A percentile compares a stretch with the other conserved stretches of the same genome.
These are phyloP conservation scores for Tulasnella calospora DNA, from an alignment of 768 basidiomycete species.

Conservation along the genomic window DNA sequence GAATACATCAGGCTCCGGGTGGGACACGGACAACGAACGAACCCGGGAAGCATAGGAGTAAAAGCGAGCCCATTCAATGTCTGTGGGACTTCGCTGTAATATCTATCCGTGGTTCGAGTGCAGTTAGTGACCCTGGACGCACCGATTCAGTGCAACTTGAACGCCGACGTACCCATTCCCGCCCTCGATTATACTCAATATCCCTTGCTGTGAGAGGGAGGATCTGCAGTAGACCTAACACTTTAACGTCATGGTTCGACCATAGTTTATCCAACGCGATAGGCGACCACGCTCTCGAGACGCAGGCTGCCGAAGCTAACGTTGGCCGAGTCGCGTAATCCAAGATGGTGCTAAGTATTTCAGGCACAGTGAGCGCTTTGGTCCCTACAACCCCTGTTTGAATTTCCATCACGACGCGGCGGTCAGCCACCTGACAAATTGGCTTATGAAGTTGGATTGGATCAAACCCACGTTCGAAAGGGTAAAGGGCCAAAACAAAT, in stretches of 20 bases:
- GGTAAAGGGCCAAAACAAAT: not conserved
- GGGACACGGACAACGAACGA: not conserved
- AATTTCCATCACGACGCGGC: not conserved
- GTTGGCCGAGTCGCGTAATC: not conserved
- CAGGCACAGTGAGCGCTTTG: not conserved
- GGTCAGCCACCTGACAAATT: not conserved
- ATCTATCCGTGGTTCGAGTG: not conserved
- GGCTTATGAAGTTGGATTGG: not conserved
- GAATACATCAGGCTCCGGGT: not conserved
- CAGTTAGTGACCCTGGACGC: not conserved
- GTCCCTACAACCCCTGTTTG: not conserved
- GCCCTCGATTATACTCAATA: no score
- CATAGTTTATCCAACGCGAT: not conserved
- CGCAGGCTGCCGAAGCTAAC: not conserved
- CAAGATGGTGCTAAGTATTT: not conserved
- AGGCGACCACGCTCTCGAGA: not conserved
- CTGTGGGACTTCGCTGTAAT: not conserved
- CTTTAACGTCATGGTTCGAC: not conserved
- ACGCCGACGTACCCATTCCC: not conserved
- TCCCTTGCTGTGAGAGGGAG: no score
- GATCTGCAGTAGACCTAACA: not conserved
- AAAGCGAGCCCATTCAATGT: not conserved
- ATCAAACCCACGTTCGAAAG: not conserved
- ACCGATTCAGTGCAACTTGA: not conserved
- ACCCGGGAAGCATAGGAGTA: not conserved